Evolutionary conservation across 2,329 filamentous ascomycete species (phyloP).

Genomic region (Xylariaceae sp.): DNA sequence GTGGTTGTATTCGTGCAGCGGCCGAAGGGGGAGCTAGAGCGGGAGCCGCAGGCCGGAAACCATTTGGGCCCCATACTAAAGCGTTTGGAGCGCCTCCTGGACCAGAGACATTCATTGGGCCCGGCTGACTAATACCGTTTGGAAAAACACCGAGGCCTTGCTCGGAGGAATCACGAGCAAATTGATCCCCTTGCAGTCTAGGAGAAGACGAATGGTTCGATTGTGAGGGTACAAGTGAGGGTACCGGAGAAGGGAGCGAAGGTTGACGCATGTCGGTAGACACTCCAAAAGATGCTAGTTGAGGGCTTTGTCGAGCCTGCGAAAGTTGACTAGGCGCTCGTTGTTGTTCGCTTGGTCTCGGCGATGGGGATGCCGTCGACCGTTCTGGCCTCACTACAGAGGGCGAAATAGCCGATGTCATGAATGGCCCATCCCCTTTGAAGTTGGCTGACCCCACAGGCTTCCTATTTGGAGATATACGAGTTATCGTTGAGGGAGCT

Average conservation of each 20-base stretch:
- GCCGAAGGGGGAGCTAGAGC: conserved; percentile 7
- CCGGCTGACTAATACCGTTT: conserved; percentile 19
- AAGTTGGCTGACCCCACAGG: conserved; percentile 40
- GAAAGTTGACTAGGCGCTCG: conserved; percentile 32
- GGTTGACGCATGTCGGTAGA: conserved; percentile 35
- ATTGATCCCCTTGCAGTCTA: conserved; percentile 20
- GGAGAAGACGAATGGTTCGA: conserved; percentile 30
- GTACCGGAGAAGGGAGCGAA: conserved; percentile 38
- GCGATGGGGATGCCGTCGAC: conserved; percentile 23
- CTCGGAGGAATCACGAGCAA: conserved; percentile 21
- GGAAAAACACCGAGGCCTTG: conserved; percentile 26
- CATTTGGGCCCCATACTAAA: conserved; percentile 30
- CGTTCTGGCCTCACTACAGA: conserved; percentile 11
- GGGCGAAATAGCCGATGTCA: conserved; percentile 25
- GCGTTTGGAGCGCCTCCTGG: conserved; percentile 16
- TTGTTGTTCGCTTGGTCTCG: conserved; percentile 29
- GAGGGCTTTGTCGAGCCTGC: conserved; percentile 34
- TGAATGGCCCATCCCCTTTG: conserved; percentile 31
- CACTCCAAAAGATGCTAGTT: conserved; percentile 21
- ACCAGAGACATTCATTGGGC: conserved; percentile 11
- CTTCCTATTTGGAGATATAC: conserved; percentile 39
- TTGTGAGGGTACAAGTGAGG: conserved; percentile 33
- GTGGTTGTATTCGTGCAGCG: conserved; percentile 13
- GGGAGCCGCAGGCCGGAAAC: conserved; percentile 19
- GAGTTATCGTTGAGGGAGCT: conserved; percentile 24